phyloP scores from a whole-genome alignment of 805 yeast species.

The Maudiozyma barnettii region DNA sequence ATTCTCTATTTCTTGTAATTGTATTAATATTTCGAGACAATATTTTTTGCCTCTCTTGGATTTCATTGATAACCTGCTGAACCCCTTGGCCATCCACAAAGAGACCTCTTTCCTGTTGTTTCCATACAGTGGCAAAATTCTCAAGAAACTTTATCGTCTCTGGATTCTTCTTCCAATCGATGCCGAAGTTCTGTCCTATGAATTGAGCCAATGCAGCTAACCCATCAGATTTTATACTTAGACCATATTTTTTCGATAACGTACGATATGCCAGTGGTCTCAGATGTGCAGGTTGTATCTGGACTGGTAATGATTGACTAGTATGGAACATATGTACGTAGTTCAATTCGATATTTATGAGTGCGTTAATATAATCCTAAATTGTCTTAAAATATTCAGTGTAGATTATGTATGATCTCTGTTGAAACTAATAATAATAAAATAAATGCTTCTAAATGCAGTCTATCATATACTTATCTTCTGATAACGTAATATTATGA shows the following conservation, averaged over 20 bases:
- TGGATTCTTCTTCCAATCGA: constrained; percentile 57
- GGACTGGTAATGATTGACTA: constrained; percentile 52
- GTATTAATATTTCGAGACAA: not conserved
- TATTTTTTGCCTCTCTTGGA: constrained; percentile 28
- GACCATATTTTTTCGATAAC: constrained; percentile 83
- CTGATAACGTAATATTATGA: too few relatives aligned
- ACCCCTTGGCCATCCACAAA: constrained; percentile 75
- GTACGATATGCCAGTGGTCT: constrained; percentile 89
- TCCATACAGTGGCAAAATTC: constrained; percentile 74
- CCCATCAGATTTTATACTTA: constrained; percentile 82
- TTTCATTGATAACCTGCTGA: constrained; percentile 52
- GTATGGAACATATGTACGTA: constrained; percentile 17
- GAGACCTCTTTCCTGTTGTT: constrained; percentile 77
- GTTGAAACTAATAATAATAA: too few relatives aligned
- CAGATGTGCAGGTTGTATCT: constrained; percentile 68
- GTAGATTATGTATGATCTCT: too few relatives aligned
- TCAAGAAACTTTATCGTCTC: constrained; percentile 41
- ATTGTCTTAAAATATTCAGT: too few relatives aligned
- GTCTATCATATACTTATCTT: too few relatives aligned
- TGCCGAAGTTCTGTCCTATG: constrained; percentile 70
- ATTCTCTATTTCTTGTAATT: too few relatives aligned
- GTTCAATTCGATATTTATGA: too few relatives aligned
- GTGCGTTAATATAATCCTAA: too few relatives aligned
- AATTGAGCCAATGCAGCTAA: constrained; percentile 61
- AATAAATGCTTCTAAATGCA: too few relatives aligned